Evolutionary conservation across 345 rosid genomes (phyloP), one percentile per base, ranked within the genome.

Genomic region (Salix udensis): DNA sequence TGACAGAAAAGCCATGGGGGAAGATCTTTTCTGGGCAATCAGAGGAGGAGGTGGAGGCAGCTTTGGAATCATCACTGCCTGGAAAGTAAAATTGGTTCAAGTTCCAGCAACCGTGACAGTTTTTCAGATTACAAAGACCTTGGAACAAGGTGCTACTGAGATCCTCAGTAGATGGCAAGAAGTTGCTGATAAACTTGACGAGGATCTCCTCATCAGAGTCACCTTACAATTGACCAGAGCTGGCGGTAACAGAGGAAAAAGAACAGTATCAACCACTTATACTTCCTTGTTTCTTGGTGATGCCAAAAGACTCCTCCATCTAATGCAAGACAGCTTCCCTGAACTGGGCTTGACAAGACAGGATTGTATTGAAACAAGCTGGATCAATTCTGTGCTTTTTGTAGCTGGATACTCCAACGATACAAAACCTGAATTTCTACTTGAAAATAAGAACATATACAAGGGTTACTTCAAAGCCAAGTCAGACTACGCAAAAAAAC

Each of bases 391-490:
- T 2, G 65, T 71, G 9, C 70, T 85, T 19, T 69, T 61, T 50
- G 67, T 77, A 23, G 66, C 39, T 2, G 82, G 82, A 2, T 75
- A 67, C 42, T 77, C 82, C 2, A 78, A 14, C 7, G 48, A n/a
- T 24, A 69, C 80, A 5, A 53, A 80, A 7, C 75, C 78, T 19
- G 82, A 78, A 48, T 62, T 76, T 65, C 75, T 84, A 15, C 86
- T 78, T 4, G 80, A 81, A 31, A 78, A 70, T 1, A 81, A 76
- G 44, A 34, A 76, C 1, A 7, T 60, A 3, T 31, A 36, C 70
- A 78, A 58, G 39, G 50, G 26, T 50, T 81, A 68, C 40, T 81
- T 78, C 77, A 87, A 88, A 52, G 77, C 86, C 18, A 84, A 84
- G 39, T 78, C 84, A 42, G 86, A 84, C 55, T 84, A 71, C 21